Evolutionary conservation across 2,329 filamentous ascomycete genomes (phyloP).

Genomic region (Sporothrix brunneoviolacea): DNA sequence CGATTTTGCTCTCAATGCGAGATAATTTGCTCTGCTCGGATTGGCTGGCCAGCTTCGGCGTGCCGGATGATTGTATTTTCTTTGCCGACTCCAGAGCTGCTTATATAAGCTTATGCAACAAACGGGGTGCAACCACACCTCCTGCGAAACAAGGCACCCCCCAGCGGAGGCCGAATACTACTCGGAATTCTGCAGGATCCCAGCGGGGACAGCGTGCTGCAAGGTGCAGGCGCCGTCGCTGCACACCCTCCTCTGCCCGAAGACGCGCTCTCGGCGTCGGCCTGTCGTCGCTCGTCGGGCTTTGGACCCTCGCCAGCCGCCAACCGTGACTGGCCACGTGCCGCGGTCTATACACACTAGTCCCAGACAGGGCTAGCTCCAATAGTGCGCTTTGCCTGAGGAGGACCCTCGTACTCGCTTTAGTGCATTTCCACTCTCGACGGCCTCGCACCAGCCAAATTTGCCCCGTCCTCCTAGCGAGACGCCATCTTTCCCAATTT

Average conservation of each 20-base stretch:
- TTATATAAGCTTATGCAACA: not conserved
- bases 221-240: too few species aligned
- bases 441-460: not conserved
- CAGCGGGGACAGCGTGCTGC: too few species aligned
- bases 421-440: not conserved
- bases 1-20: slow-evolving; percentile 14
- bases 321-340: slow-evolving; percentile 22
- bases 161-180: too few species aligned
- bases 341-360: not conserved
- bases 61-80: slow-evolving; percentile 13
- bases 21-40: slow-evolving; percentile 17
- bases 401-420: not conserved
- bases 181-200: too few species aligned
- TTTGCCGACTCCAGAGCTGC: not conserved
- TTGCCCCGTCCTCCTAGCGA: slow-evolving; percentile 10
- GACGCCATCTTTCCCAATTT: slow-evolving; percentile 11
- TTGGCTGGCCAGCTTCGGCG: slow-evolving; percentile 9
- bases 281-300: not conserved
- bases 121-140: not conserved
- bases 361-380: not conserved
- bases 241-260: not conserved
- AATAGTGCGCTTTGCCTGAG: not conserved
- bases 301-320: not conserved
- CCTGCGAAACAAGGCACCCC: too few species aligned
- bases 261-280: not conserved